phyloP scores from a whole-genome alignment of 2,329 filamentous ascomycete genomes.

The Colletotrichum sp. region DNA sequence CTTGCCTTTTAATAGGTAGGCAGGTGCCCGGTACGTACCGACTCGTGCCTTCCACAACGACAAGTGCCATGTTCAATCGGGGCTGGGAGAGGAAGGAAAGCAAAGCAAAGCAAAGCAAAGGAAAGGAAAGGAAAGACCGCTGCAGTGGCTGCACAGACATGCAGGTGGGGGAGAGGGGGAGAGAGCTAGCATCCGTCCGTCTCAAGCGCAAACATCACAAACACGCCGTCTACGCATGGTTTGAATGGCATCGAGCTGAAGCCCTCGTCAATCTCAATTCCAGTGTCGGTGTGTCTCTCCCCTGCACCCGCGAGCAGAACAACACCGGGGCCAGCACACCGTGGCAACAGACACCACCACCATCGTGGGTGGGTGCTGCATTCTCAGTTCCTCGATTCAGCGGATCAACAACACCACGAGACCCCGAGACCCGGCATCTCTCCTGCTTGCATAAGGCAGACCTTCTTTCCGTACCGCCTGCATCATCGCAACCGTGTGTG shows the following conservation, averaged over 20 bases:
- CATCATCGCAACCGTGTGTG: not conserved
- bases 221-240: not conserved
- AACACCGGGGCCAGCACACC: not conserved
- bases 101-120: not conserved
- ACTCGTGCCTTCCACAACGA: not conserved
- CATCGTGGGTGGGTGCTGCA: not conserved
- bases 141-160: not conserved
- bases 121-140: not conserved
- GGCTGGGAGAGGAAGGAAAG: not conserved
- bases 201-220: constrained; percentile 10
- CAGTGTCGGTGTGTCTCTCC: not conserved
- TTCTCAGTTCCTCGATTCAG: not conserved
- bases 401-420: not conserved
- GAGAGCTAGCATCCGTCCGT: not conserved
- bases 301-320: not conserved
- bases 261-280: constrained; percentile 1
- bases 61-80: not conserved
- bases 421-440: not conserved
- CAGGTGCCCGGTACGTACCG: not conserved
- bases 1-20: not conserved
- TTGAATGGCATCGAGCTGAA: not conserved
- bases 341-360: not conserved
- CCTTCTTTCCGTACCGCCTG: not conserved
- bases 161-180: not conserved
- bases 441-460: not conserved